A percentile compares a stretch with the other conserved stretches of the same genome.
These are phyloP conservation scores for Aspergillus fijiensis DNA, from an alignment of 2,329 filamentous ascomycete genomes.

Conservation along the genomic window DNA sequence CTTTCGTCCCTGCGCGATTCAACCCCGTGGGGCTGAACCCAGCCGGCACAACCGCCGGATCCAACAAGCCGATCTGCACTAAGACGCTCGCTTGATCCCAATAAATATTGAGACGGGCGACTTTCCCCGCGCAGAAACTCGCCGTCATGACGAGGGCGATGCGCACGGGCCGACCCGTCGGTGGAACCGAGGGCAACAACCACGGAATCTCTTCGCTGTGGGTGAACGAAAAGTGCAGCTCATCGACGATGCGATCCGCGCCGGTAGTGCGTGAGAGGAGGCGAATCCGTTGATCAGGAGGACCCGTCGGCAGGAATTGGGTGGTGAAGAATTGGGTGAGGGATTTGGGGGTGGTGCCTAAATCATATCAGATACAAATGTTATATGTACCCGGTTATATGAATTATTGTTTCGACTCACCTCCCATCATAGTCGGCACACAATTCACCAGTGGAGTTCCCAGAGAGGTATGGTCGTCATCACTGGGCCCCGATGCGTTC, in stretches of 20 bases:
- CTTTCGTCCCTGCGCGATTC: slow-evolving; percentile 29
- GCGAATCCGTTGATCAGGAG: slow-evolving; percentile 48
- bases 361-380: not conserved
- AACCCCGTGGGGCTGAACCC: slow-evolving; percentile 38
- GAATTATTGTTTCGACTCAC: slow-evolving; percentile 12
- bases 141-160: slow-evolving; percentile 55
- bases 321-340: slow-evolving; percentile 52
- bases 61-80: slow-evolving; percentile 58
- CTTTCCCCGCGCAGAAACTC: slow-evolving; percentile 30
- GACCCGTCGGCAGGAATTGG: slow-evolving; percentile 53
- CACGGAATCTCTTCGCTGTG: slow-evolving; percentile 56
- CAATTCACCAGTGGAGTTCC: slow-evolving; percentile 33
- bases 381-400: slow-evolving; percentile 10
- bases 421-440: slow-evolving; percentile 38
- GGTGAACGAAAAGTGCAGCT: slow-evolving; percentile 55
- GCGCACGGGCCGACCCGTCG: slow-evolving; percentile 56
- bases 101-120: slow-evolving; percentile 56
- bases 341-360: slow-evolving; percentile 23
- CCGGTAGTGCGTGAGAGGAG: slow-evolving; percentile 58
- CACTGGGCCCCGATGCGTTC: slow-evolving; percentile 9
- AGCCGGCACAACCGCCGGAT: slow-evolving; percentile 53
- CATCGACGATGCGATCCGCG: slow-evolving; percentile 58
- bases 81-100: slow-evolving; percentile 64
- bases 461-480: slow-evolving; percentile 11
- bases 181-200: slow-evolving; percentile 55